phyloP scores from a whole-genome alignment of 148 eudicot species.

The Nepenthes mirabilis region DNA sequence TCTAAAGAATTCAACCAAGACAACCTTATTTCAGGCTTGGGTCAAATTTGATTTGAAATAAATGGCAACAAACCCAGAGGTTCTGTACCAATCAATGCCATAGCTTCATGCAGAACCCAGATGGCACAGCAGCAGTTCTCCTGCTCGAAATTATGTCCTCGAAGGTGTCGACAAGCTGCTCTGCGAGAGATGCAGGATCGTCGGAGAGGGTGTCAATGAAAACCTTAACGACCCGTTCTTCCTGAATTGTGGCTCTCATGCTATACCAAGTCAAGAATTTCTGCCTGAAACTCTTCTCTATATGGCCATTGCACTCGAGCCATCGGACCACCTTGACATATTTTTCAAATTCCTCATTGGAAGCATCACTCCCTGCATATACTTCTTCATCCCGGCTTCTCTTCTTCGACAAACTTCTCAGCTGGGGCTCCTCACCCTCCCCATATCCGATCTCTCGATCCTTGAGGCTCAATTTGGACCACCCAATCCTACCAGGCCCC shows the following conservation, averaged over 20 bases:
- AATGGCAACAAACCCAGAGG: conserved; percentile 9
- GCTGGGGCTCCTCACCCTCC: conserved; percentile 30
- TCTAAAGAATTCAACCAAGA: neutral
- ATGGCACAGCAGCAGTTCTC: conserved; percentile 28
- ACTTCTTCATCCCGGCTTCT: conserved; percentile 26
- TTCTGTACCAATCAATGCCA: conserved; percentile 46
- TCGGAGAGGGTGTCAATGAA: conserved; percentile 54
- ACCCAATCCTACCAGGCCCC: conserved; percentile 17
- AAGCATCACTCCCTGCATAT: conserved; percentile 18
- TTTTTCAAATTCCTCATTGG: conserved; percentile 35
- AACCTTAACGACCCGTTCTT: conserved; percentile 61
- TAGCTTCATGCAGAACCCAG: conserved; percentile 71
- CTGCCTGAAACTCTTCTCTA: conserved; percentile 59
- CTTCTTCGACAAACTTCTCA: conserved; percentile 41
- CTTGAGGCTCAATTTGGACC: conserved; percentile 21
- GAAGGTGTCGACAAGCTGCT: conserved; percentile 72
- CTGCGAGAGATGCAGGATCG: conserved; percentile 65
- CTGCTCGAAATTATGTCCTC: conserved; percentile 47
- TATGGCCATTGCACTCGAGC: conserved; percentile 67
- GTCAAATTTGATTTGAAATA: conserved; percentile 1
- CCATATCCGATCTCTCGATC: conserved; percentile 15
- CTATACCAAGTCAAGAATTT: conserved; percentile 82
- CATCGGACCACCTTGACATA: conserved; percentile 59
- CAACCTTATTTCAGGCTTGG: neutral
- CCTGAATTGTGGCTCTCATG: conserved; percentile 63